Base-by-base conservation (phyloP, 1,284 basidiomycete genomes). In the Neonothopanus nambi region DNA sequence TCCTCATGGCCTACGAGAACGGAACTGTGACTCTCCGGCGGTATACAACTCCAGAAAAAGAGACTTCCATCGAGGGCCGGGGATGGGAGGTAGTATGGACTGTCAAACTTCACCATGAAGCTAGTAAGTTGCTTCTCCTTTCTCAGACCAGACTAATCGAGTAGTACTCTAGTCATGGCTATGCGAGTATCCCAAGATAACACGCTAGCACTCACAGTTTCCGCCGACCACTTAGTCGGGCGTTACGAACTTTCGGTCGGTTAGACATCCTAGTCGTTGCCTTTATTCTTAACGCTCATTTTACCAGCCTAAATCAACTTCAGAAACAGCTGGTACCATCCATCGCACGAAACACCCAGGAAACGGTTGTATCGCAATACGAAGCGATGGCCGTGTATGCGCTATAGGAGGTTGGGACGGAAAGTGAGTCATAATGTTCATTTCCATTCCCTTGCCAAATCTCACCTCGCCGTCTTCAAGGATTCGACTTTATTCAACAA, bases 321-420 rank as follows among this genome's bases (percentile, higher is more conserved):
- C 59, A 24, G 63, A 63, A 40, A n/a, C n/a, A n/a, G 57, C 45
- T 26, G 61, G 66, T 30, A 68, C 65, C 3, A 63, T 67, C 0
- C 71, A 82, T 60, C 76, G 80, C 53, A 93, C 84, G n/a, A 93
- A 87, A 61, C 78, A 91, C 58, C 82, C 90, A 1, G 92, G 93
- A 1, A 92, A 93, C 61, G 78, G 80, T 0, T 79, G 83, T 3
- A 69, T 95, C 21, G 78, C 85, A 1, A 80, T 95, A n/a, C 82
- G 83, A n/a, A 76, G 82, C 36, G 85, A 90, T 61, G 89, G 85
- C 0, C 77, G 79, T 24, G 81, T 95, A 0, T 89, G 91, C 59
- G 91, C 90, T 0, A 73, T 93, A 1, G 93, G 89, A 3, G 90
- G 92, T 1, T 95, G 93, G 93, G 93, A 95, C 60, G 93, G 93